Evolutionary conservation across 495 filamentous ascomycete species (phyloP).

Genomic region (Penicillium cosmopolitanum): DNA sequence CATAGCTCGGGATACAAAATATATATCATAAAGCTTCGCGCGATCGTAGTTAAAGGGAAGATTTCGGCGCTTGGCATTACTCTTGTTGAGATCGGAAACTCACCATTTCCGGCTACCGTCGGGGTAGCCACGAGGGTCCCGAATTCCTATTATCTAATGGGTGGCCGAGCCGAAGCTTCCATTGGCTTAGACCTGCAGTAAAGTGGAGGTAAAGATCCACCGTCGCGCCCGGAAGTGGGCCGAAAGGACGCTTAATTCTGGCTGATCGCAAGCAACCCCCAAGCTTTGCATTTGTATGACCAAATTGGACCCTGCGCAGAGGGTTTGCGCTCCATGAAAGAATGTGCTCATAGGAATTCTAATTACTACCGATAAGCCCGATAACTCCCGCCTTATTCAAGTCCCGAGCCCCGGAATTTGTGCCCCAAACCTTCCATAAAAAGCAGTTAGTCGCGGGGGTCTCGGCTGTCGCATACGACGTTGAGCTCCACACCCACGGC

Average conservation of each 20-base stretch:
- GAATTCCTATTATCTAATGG: conserved; percentile 31
- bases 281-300: conserved; percentile 16
- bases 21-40: too few species aligned
- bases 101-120: conserved; percentile 24
- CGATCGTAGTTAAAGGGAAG: too few species aligned
- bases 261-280: conserved; percentile 14
- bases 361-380: conserved; percentile 19
- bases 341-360: conserved; percentile 21
- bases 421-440: conserved; percentile 17
- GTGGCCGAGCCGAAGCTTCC: conserved; percentile 10
- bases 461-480: conserved; percentile 23
- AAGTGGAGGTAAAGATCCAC: conserved; percentile 7
- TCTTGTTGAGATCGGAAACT: conserved; percentile 6
- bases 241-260: conserved; percentile 25
- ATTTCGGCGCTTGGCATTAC: too few species aligned
- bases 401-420: conserved; percentile 26
- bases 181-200: conserved; percentile 9
- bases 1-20: too few species aligned
- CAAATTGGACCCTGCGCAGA: conserved; percentile 10
- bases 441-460: conserved; percentile 19
- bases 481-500: conserved; percentile 27
- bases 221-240: conserved; percentile 15
- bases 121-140: conserved; percentile 14
- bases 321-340: conserved; percentile 14
- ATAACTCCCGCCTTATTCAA: conserved; percentile 19